Conservation (phyloP, 495 filamentous ascomycete species). For the Aspergillus ostianus region DNA sequence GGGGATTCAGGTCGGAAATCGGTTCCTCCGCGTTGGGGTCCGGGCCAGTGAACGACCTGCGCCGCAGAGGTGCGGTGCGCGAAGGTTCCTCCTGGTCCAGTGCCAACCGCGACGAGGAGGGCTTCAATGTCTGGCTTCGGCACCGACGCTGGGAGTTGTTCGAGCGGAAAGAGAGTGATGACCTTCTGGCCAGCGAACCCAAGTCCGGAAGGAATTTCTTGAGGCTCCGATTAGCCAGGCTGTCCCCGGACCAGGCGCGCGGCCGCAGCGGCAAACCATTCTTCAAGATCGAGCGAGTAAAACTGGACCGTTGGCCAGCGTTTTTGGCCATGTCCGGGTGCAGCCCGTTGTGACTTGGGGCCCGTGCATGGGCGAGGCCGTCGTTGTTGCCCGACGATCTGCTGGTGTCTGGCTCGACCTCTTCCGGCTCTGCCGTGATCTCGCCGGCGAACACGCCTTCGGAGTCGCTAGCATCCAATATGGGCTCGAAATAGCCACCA, state of each 20-base stretch:
- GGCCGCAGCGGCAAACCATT: conserved; percentile 37
- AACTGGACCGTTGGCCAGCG: conserved; percentile 27
- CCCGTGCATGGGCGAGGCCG: neutral
- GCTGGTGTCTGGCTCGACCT: conserved; percentile 10
- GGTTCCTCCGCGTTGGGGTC: conserved; percentile 18
- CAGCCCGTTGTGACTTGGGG: conserved; percentile 2
- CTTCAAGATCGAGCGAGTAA: conserved; percentile 42
- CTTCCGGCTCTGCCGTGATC: conserved; percentile 38
- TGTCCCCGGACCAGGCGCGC: conserved; percentile 42
- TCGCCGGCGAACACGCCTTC: conserved; percentile 34
- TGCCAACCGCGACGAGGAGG: conserved; percentile 15
- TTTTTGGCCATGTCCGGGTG: conserved; percentile 4
- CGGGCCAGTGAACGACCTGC: conserved; percentile 11
- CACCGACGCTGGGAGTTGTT: conserved; percentile 27
- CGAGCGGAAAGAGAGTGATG: conserved; percentile 46
- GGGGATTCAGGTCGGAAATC: conserved; percentile 28
- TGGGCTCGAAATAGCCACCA: conserved; percentile 53
- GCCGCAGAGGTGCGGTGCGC: conserved; percentile 6
- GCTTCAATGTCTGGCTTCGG: conserved; percentile 33
- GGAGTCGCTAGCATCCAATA: conserved; percentile 24
- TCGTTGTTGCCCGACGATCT: neutral
- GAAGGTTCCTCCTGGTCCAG: conserved; percentile 13
- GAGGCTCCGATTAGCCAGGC: conserved; percentile 5
- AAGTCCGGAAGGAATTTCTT: conserved; percentile 46
- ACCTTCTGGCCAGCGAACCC: conserved; percentile 43